Evolutionary conservation across 495 filamentous ascomycete species (phyloP), one percentile per base, ranked within the genome.

Genomic region (Parathielavia hyrcaniae): DNA sequence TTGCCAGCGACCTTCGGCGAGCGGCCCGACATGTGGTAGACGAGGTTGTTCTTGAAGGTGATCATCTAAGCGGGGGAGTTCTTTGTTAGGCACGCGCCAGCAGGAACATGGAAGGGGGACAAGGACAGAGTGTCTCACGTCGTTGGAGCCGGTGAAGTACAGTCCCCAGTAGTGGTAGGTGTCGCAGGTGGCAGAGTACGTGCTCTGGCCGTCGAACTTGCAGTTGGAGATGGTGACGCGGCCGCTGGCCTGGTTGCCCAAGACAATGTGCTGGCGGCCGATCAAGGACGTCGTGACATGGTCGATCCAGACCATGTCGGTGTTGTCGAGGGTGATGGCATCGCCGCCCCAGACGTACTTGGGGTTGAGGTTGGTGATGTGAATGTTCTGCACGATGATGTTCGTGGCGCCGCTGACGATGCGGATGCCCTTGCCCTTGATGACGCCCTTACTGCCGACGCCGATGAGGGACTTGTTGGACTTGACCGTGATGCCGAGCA

Each of bases 41-140:
- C 43, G 50, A 17, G 19, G 50, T 53, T 53, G 22, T 53, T 53
- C 39, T 53, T 41, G 38, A 53, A 43, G 38, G 50, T 53, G 50
- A 53, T 53, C 50, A 53, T 53, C 50, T 53, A 14, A 10, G 46
- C 7, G 46, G 4, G 1, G 1, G 26, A n/a, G 49, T 38, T 38
- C 0, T 9, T 19, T 19, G 12, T 9, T 32, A 7, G 39, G n/a
- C 11, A 10, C 6, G 3, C 3, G 32, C 4, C 36, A n/a, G 17
- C 26, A 6, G 13, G 14, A n/a, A n/a, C n/a, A n/a, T 4, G 26
- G 1, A 20, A 49, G 36, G 17, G 47, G 26, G 19, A 51, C 14
- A 73, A 41, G n/a, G 23, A 17, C 13, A 26, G 17, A 39, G 73
- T 26, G 55, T n/a, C 61, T 50, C 43, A 64, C 62, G 26, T 61